Conservation (phyloP, 176 grass and related monocot species). For the Poa pratensis region DNA sequence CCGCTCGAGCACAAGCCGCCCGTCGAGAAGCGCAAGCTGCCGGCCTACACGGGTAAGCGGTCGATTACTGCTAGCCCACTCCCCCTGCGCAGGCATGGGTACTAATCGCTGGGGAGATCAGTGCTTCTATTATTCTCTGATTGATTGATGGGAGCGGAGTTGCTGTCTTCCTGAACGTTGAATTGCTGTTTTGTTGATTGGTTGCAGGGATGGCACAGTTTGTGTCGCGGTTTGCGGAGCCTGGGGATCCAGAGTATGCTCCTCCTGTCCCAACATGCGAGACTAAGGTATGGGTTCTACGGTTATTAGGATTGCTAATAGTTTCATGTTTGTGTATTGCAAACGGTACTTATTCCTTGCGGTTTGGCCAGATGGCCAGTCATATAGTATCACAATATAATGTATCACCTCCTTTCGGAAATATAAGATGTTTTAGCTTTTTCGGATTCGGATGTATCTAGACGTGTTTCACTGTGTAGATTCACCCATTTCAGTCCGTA, state of each 20-base stretch:
- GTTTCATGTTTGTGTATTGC: background rate
- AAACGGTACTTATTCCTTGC: background rate
- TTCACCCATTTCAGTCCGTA: too few relatives aligned
- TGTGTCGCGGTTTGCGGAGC: conserved; percentile 61
- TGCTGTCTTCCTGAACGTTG: background rate
- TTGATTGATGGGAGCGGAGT: background rate
- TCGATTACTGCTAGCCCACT: too few relatives aligned
- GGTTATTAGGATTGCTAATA: background rate
- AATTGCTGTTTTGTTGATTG: conserved; percentile 2
- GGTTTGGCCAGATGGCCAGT: background rate
- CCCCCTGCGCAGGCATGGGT: too few relatives aligned
- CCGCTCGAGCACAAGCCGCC: conserved; percentile 82
- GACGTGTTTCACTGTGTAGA: too few relatives aligned
- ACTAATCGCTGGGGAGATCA: background rate
- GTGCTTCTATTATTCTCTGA: background rate
- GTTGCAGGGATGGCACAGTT: conserved; percentile 71
- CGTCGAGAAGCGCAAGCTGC: conserved; percentile 73
- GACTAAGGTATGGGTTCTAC: conserved; percentile 49
- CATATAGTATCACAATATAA: background rate
- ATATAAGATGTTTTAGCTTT: too few relatives aligned
- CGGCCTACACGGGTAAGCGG: conserved; percentile 44
- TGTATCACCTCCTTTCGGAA: too few relatives aligned
- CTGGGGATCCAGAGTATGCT: conserved; percentile 61
- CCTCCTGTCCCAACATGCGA: conserved; percentile 61
- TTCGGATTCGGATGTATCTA: too few relatives aligned